These are phyloP conservation scores for Comarum palustre DNA, from an alignment of 306 rosid species.

Conservation along the genomic window DNA sequence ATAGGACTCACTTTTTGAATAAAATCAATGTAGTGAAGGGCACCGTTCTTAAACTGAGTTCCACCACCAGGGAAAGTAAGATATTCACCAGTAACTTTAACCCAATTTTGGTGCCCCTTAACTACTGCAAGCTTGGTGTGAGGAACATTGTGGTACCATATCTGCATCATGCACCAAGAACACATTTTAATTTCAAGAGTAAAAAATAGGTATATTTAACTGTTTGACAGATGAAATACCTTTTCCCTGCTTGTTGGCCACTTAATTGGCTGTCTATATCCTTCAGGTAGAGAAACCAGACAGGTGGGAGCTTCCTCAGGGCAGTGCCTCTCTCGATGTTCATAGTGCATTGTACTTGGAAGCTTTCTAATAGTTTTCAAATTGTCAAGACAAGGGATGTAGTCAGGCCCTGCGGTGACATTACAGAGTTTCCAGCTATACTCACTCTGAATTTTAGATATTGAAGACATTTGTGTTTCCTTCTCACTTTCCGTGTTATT, in stretches of 20 bases:
- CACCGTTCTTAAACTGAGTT: constrained; percentile 82
- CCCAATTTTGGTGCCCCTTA: constrained; percentile 96
- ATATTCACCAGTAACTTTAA: constrained; percentile 69
- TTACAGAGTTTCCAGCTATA: constrained; percentile 67
- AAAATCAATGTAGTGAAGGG: constrained; percentile 82
- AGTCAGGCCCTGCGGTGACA: constrained; percentile 69
- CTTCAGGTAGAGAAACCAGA: constrained; percentile 74
- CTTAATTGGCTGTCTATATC: constrained; percentile 56
- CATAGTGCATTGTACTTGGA: constrained; percentile 51
- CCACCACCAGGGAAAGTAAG: constrained; percentile 92
- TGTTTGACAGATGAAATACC: constrained; percentile 34
- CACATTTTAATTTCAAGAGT: constrained; percentile 25
- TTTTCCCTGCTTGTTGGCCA: constrained; percentile 88
- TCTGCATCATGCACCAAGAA: constrained; percentile 49
- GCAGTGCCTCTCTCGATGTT: constrained; percentile 88
- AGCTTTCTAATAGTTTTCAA: constrained; percentile 58
- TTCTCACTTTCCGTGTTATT: constrained; percentile 37
- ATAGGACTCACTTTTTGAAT: constrained; percentile 61
- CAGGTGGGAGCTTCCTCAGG: constrained; percentile 64
- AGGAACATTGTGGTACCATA: constrained; percentile 78
- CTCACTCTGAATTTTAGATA: constrained; percentile 28
- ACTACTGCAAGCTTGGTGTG: constrained; percentile 65
- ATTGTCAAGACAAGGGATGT: constrained; percentile 88
- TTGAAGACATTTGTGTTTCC: constrained; percentile 33
- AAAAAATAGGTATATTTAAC: constrained; percentile 4